phyloP scores from a whole-genome alignment of 495 filamentous ascomycete genomes.

The Penicillium atrosanguineum region DNA sequence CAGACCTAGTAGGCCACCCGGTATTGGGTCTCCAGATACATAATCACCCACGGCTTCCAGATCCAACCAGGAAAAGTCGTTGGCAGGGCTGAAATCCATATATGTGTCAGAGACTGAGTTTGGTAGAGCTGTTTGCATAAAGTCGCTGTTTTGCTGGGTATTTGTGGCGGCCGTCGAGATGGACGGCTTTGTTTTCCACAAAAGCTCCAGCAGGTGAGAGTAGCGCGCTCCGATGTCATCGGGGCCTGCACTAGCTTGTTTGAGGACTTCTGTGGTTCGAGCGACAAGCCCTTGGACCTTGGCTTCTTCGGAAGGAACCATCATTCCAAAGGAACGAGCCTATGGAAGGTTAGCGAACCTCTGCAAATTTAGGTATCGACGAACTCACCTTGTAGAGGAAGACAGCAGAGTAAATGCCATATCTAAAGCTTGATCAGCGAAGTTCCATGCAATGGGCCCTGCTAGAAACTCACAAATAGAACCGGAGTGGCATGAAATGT shows the following conservation, averaged over 20 bases:
- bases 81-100: constrained; percentile 47
- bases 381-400: constrained; percentile 52
- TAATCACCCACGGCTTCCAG: constrained; percentile 56
- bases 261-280: constrained; percentile 49
- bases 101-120: constrained; percentile 37
- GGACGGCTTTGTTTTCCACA: constrained; percentile 45
- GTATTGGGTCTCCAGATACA: constrained; percentile 46
- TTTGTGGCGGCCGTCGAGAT: constrained; percentile 23
- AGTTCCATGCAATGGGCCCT: not conserved
- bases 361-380: not conserved
- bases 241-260: constrained; percentile 50
- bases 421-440: constrained; percentile 21
- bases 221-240: constrained; percentile 57
- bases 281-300: constrained; percentile 52
- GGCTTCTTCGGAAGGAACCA: constrained; percentile 48
- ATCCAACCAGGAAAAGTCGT: constrained; percentile 59
- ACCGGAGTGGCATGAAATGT: constrained; percentile 58
- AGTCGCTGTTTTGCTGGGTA: constrained; percentile 33
- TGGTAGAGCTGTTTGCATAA: constrained; percentile 30
- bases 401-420: constrained; percentile 56
- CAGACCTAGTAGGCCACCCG: constrained; percentile 36
- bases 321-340: constrained; percentile 56
- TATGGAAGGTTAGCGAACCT: constrained; percentile 7
- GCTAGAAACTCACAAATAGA: constrained; percentile 47
- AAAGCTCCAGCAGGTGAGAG: constrained; percentile 50